These are phyloP conservation scores for Rhazya stricta DNA, from an alignment of 257 asterid species.

Conservation along the genomic window DNA sequence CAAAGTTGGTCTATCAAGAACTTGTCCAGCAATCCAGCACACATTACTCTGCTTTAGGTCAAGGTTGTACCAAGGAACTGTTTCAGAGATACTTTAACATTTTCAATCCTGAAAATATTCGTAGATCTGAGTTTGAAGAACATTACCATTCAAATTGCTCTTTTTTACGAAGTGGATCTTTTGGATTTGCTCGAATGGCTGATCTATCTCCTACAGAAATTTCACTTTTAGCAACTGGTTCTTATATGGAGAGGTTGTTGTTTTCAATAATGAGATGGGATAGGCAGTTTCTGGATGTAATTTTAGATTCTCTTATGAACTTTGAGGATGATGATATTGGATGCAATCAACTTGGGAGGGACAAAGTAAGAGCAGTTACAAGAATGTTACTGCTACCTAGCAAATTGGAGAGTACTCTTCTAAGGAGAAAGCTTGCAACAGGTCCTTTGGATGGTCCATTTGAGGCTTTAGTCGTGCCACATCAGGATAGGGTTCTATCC, in stretches of 20 bases:
- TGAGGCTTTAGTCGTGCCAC: slow-evolving; percentile 68
- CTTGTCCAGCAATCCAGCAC: slow-evolving; percentile 30
- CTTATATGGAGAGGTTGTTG: slow-evolving; percentile 72
- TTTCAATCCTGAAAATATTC: slow-evolving; percentile 72
- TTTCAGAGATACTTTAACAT: slow-evolving; percentile 62
- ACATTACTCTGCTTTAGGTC: slow-evolving; percentile 30
- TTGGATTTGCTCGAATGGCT: slow-evolving; percentile 73
- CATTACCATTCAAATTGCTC: slow-evolving; percentile 26
- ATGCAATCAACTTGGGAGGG: slow-evolving; percentile 53
- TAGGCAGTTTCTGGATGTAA: slow-evolving; percentile 48
- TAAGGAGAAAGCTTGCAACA: slow-evolving; percentile 52
- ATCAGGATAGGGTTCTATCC: slow-evolving; percentile 71
- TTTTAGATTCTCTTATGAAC: slow-evolving; percentile 55
- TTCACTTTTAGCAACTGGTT: slow-evolving; percentile 63
- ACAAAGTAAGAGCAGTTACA: slow-evolving; percentile 72
- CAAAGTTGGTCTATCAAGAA: slow-evolving; percentile 78
- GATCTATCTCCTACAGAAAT: slow-evolving; percentile 81
- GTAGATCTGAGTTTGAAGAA: slow-evolving; percentile 41
- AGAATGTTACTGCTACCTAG: slow-evolving; percentile 79
- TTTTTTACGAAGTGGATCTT: slow-evolving; percentile 51
- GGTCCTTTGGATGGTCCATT: slow-evolving; percentile 75
- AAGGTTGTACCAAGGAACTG: slow-evolving; percentile 35
- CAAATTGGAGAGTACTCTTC: slow-evolving; percentile 42
- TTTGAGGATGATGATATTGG: slow-evolving; percentile 39
- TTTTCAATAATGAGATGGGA: slow-evolving; percentile 58